phyloP scores from a whole-genome alignment of 2,329 filamentous ascomycete genomes.

The Fusarium vanettenii region DNA sequence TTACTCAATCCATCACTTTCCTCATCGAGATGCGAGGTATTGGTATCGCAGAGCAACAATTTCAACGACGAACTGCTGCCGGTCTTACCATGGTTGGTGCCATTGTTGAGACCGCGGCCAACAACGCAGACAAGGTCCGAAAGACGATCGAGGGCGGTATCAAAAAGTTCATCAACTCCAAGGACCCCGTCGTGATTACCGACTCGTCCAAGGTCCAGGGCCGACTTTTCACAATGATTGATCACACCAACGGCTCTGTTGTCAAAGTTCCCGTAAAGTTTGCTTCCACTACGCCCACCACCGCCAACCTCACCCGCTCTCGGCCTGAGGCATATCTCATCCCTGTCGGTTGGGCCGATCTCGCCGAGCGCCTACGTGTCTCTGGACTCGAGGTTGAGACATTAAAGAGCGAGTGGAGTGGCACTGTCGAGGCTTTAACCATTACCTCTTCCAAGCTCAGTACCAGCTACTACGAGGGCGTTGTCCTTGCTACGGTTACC shows the following conservation, averaged over 20 bases:
- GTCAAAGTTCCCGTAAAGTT: slow-evolving; percentile 45
- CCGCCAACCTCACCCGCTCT: slow-evolving; percentile 45
- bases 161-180: slow-evolving; percentile 41
- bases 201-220: slow-evolving; percentile 38
- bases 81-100: slow-evolving; percentile 44
- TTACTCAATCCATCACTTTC: slow-evolving; percentile 46
- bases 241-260: slow-evolving; percentile 40
- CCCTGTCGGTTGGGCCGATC: slow-evolving; percentile 43
- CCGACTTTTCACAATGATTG: slow-evolving; percentile 41
- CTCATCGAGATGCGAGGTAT: slow-evolving; percentile 48
- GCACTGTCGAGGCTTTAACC: slow-evolving; percentile 45
- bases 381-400: slow-evolving; percentile 42
- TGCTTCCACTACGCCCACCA: slow-evolving; percentile 43
- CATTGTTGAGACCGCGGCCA: slow-evolving; percentile 45
- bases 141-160: slow-evolving; percentile 41
- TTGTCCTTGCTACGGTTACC: slow-evolving; percentile 36
- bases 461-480: slow-evolving; percentile 43
- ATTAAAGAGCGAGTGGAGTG: slow-evolving; percentile 34
- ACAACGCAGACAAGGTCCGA: slow-evolving; percentile 43
- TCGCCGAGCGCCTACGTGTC: slow-evolving; percentile 41
- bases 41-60: slow-evolving; percentile 46
- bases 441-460: slow-evolving; percentile 36
- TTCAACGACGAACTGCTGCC: slow-evolving; percentile 43
- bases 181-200: slow-evolving; percentile 45
- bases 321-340: slow-evolving; percentile 47